Evolutionary conservation across 768 basidiomycete species (phyloP), one percentile per base, ranked within the genome.

Genomic region (Naematelia encephala): DNA sequence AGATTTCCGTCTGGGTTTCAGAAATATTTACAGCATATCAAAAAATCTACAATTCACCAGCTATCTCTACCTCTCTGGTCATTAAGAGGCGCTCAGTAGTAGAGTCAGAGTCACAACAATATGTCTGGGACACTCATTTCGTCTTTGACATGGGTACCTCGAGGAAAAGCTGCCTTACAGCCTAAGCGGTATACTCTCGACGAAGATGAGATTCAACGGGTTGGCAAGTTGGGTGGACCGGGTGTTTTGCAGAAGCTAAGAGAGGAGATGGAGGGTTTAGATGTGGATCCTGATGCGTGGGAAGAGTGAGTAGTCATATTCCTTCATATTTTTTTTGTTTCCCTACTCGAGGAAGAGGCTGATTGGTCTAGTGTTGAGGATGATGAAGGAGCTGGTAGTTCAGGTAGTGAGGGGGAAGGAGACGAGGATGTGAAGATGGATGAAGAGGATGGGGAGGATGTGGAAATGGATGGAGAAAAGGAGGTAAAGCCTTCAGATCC

Each of bases 181-280:
- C 94, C 96, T 1, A 78, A 80, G 71, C 91, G 89, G 80, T 98
- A 98, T 77, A 82, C 88, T 52, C 85, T 98, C 27, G 91, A 96
- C 70, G 90, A 93, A 70, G 80, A 84, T 52, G 96, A 99, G 78
- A 81, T 98, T 12, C 85, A 88, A 71, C 85, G 96, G 23, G 90
- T 98, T 51, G 91, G 90, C 65, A 82, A 86, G 21, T 82, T 99
- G 23, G 91, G 92, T 13, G 91, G 94, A 63, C 91, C 92, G 80
- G 92, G 92, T 8, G 85, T 86, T 56, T 80, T 85, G 65, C 92
- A 93, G 76, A 82, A 93, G 16, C 85, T 89, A 79, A 83, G 86
- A 25, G 89, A 89, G 27, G 88, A 87, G 76, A 82, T 86, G 61
- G 87, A 86, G 22, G 87, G 86, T 10, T 80, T 84, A 54, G 80